These are phyloP conservation scores for Persicaria maculosa DNA, from an alignment of 148 eudicot genomes.

Conservation along the genomic window DNA sequence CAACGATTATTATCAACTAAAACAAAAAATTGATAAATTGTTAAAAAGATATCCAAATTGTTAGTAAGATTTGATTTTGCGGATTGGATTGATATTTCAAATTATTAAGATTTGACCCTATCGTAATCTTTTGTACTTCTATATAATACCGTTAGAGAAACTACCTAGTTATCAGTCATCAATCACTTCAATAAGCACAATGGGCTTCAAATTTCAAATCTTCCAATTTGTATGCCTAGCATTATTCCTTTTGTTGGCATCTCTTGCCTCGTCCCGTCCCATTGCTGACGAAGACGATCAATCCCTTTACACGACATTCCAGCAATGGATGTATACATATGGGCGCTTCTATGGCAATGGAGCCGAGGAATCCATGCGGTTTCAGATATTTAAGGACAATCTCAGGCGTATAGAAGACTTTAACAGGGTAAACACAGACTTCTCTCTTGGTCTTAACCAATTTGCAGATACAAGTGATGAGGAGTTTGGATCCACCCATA, in stretches of 20 bases:
- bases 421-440: slow-evolving; percentile 19
- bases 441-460: slow-evolving; percentile 33
- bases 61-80: too few relatives aligned
- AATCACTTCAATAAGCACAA: too few relatives aligned
- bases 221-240: neutral
- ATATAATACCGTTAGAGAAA: too few relatives aligned
- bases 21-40: too few relatives aligned
- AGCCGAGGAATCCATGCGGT: slow-evolving; percentile 31
- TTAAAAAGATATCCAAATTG: too few relatives aligned
- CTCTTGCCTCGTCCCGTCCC: slow-evolving; percentile 16
- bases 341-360: slow-evolving; percentile 41
- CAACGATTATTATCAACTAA: too few relatives aligned
- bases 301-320: slow-evolving; percentile 30
- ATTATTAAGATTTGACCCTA: too few relatives aligned
- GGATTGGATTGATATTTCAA: too few relatives aligned
- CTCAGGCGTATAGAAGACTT: slow-evolving; percentile 34
- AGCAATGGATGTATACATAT: slow-evolving; percentile 44
- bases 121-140: too few relatives aligned
- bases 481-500: slow-evolving; percentile 39
- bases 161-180: too few relatives aligned
- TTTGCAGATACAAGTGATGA: slow-evolving; percentile 59
- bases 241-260: neutral
- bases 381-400: slow-evolving; percentile 39
- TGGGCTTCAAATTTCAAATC: too few relatives aligned
- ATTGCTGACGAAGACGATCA: slow-evolving; percentile 15